Base-by-base conservation (phyloP, 495 filamentous ascomycete genomes). In the Neohortaea acidophila region DNA sequence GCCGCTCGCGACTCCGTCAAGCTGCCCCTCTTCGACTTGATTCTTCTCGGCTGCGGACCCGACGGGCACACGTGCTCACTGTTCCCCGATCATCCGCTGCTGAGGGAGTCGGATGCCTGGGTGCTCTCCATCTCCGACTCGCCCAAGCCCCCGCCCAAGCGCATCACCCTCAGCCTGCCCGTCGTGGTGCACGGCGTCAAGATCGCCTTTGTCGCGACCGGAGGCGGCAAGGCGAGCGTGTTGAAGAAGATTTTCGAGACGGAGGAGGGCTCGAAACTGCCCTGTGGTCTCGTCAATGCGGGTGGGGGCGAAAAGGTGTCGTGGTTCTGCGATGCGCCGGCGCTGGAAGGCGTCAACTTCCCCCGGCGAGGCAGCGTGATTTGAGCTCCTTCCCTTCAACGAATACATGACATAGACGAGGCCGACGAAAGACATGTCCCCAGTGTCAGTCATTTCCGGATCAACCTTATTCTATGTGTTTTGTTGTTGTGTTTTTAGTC, bases 1-100 rank as follows among this genome's bases (percentile, higher is more conserved):
- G 59, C 59, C 9, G 57, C 59, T 2, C 39, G 57, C 6, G 59
- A 63, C 41, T 59, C 55, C 31, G 59, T 63, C 33, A 56, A 48
- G 41, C 39, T 94, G 21, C 89, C 89, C 40, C 78, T 93, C 45
- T 97, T 97, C 54, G 89, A 97, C 53, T 67, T 97, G 19, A 66
- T 97, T 15, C 69, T 97, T 13, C 73, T 97, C 30, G 89, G 89
- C 41, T 87, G 80, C 49, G 89, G 89, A 2, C 89, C 87, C 12
- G 89, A 97, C 55, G 89, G 89, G 25, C 89, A 97, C 60, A 94
- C 89, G 18, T 96, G 91, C 78, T 84, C 77, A 48, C 67, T 96
- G 21, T 97, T 97, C 65, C 91, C 89, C 4, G 77, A 79, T 19
- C 87, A 94, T 48, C 73, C 75, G 30, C 66, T 96, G 27, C 66